Evolutionary conservation across 495 filamentous ascomycete genomes (phyloP), one percentile per base, ranked within the genome.

Genomic region (Penicillium crystallinum): DNA sequence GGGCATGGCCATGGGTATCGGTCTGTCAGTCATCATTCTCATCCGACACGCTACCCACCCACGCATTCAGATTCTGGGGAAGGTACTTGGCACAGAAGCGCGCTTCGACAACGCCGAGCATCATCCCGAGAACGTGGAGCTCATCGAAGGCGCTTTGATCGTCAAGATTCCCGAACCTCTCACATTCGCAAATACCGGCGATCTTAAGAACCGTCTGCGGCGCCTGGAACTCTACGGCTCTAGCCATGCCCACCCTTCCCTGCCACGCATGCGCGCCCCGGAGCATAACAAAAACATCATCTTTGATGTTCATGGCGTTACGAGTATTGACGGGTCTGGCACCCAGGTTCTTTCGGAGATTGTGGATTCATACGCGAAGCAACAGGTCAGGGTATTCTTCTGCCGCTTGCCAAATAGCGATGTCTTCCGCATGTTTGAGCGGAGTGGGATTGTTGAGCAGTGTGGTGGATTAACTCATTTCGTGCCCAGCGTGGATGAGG

Each of bases 161-260:
- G 90, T 97, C 44, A 97, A 96, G 69, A 96, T 98, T 58, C 93
- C 93, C 0, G 95, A 97, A 59, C 92, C 92, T 0, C 75, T 98
- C 35, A 97, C 95, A 0, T 98, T 98, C 59, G 92, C 93, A 46
- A 98, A 98, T 63, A 97, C 95, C 1, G 95, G 95, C 17, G 88
- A 93, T 48, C 74, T 98, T 18, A 95, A 91, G 72, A 85, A 83
- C 49, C 77, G 95, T 7, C 77, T 98, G 5, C 76, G 88, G 14
- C 75, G 95, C 11, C 71, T 98, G 6, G 93, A 97, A 67, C 75
- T 88, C 19, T 96, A 97, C 60, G 93, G 93, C 11, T 89, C 89
- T 0, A 82, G 69, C n/a, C 72, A 74, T 35, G 87, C 89, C 0
- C 95, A 97, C 50, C 95, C 95, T 0, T 90, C 90, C 2, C 73